phyloP scores from a whole-genome alignment of 257 asterid genomes.

The Primulina huaijiensis region DNA sequence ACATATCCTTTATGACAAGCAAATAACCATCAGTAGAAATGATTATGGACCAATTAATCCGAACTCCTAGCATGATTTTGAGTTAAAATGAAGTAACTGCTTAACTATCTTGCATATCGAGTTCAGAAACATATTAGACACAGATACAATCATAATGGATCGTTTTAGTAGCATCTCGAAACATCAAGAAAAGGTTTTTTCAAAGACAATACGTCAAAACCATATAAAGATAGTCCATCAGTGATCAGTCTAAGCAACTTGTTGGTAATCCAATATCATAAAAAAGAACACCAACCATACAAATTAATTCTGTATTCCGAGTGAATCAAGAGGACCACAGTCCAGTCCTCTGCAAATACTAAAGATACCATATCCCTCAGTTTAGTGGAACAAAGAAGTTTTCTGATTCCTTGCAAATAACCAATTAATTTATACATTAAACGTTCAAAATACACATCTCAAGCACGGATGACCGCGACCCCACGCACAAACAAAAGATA shows the following conservation, averaged over 20 bases:
- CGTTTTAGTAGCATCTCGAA: neutral
- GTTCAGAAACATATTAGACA: neutral
- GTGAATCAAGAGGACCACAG: neutral
- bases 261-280: neutral
- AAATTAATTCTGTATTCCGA: conserved; percentile 24
- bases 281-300: neutral
- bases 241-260: neutral
- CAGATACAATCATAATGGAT: neutral
- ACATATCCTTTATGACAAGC: neutral
- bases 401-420: neutral
- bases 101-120: too few species aligned
- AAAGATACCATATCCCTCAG: too few species aligned
- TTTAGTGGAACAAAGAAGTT: too few species aligned
- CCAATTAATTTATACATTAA: neutral
- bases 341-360: neutral
- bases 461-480: neutral
- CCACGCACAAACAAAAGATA: neutral
- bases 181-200: neutral
- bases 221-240: neutral
- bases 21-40: neutral
- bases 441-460: conserved; percentile 7
- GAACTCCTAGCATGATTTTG: too few species aligned
- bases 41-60: too few species aligned
- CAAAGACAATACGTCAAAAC: conserved; percentile 9
- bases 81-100: too few species aligned